Percentiles rank a stretch among this genome's conserved stretches.
These are phyloP conservation scores for Leccinum fibrillosum DNA, from an alignment of 768 basidiomycete species.

Conservation along the genomic window DNA sequence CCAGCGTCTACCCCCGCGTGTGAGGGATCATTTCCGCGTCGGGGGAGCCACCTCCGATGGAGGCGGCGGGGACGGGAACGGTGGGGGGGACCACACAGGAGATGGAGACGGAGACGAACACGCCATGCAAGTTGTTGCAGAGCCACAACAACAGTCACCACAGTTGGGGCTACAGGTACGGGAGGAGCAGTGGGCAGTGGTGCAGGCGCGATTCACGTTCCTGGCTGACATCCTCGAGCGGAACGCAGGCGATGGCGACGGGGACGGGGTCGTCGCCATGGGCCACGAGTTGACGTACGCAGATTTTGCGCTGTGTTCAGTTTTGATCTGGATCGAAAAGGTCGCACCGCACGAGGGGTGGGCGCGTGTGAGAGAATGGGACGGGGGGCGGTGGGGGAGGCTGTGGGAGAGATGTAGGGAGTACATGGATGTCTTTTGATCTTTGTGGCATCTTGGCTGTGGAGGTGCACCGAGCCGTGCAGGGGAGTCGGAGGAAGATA, in stretches of 20 bases:
- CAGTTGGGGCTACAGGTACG: slow-evolving; percentile 34
- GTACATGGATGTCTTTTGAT: slow-evolving; percentile 66
- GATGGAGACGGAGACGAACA: background rate
- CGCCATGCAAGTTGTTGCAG: background rate
- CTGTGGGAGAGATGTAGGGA: slow-evolving; percentile 59
- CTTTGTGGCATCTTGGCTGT: background rate
- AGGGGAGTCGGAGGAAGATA: background rate
- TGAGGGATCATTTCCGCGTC: slow-evolving; percentile 46
- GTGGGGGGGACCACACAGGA: background rate
- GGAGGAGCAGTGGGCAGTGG: slow-evolving; percentile 63
- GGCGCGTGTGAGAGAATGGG: slow-evolving; percentile 66
- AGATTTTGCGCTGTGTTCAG: slow-evolving; percentile 70
- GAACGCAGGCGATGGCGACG: slow-evolving; percentile 59
- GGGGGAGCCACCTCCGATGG: background rate
- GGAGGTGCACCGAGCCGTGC: background rate
- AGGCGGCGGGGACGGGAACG: background rate
- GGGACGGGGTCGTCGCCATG: slow-evolving; percentile 60
- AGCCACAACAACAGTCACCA: background rate
- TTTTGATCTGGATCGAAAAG: slow-evolving; percentile 71
- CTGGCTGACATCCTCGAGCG: slow-evolving; percentile 65
- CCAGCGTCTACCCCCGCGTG: slow-evolving; percentile 53
- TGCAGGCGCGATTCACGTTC: slow-evolving; percentile 65
- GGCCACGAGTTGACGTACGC: slow-evolving; percentile 67
- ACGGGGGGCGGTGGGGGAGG: slow-evolving; percentile 62
- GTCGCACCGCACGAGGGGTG: slow-evolving; percentile 75